These are phyloP conservation scores for Ceratocystis diversiconidia DNA, from an alignment of 2,329 filamentous ascomycete species.

Conservation along the genomic window DNA sequence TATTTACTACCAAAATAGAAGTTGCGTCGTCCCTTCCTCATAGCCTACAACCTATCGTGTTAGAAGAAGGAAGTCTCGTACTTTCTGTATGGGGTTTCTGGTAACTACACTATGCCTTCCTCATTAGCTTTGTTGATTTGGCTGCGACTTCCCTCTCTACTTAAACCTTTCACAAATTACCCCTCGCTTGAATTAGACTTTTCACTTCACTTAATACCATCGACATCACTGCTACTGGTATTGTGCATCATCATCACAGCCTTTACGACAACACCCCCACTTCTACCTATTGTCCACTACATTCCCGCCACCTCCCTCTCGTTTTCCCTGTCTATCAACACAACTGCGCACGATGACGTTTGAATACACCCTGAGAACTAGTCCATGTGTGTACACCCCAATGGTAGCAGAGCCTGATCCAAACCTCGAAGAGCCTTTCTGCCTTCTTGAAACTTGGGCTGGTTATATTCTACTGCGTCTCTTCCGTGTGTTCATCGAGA, in stretches of 20 bases:
- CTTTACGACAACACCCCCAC: neutral
- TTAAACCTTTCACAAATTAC: neutral
- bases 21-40: neutral
- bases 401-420: neutral
- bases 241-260: neutral
- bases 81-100: neutral
- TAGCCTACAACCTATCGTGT: no score
- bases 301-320: neutral
- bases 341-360: neutral
- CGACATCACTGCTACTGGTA: neutral
- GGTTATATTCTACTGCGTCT: conserved; percentile 9
- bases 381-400: neutral
- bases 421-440: conserved; percentile 3
- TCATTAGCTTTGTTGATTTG: neutral
- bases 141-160: neutral
- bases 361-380: conserved; percentile 9
- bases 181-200: neutral
- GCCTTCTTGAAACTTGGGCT: conserved; percentile 16
- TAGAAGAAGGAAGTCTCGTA: neutral
- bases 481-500: conserved; percentile 13
- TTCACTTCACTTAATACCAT: neutral
- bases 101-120: neutral
- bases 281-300: neutral
- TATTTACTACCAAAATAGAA: neutral
- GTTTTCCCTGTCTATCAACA: neutral